phyloP scores from a whole-genome alignment of 1,139 yeast species.

The Kodamaea anthophila region DNA sequence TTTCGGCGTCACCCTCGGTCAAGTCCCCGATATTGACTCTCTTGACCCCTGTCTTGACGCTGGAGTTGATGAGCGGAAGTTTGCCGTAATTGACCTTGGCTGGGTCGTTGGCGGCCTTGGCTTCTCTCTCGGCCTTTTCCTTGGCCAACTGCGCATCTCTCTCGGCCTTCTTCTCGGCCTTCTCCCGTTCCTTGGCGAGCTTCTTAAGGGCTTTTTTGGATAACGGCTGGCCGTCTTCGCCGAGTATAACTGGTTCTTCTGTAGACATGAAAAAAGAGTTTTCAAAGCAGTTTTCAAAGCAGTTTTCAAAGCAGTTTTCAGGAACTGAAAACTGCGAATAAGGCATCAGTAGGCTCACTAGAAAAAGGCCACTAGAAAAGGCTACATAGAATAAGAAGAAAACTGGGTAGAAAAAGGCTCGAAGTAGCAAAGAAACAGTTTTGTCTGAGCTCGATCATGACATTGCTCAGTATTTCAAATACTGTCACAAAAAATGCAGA shows the following conservation, averaged over 20 bases:
- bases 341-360: too few species aligned
- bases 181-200: conserved; percentile 87
- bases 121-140: conserved; percentile 79
- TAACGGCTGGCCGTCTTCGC: conserved; percentile 89
- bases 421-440: too few species aligned
- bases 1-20: conserved; percentile 64
- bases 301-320: too few species aligned
- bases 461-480: too few species aligned
- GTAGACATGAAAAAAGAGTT: too few species aligned
- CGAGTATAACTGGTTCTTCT: conserved; percentile 42
- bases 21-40: conserved; percentile 56
- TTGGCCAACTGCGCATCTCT: conserved; percentile 84
- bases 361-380: too few species aligned
- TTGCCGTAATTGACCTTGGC: conserved; percentile 89
- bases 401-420: too few species aligned
- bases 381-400: too few species aligned
- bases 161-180: conserved; percentile 89
- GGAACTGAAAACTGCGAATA: too few species aligned
- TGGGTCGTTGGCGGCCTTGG: conserved; percentile 75
- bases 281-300: too few species aligned
- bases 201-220: conserved; percentile 94
- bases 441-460: too few species aligned
- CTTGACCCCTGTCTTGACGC: conserved; percentile 51
- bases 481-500: too few species aligned
- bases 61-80: conserved; percentile 78